A percentile compares a stretch with the other conserved stretches of the same genome.
Conservation (phyloP, 148 eudicot genomes). For the Vaccinium corymbosum region DNA sequence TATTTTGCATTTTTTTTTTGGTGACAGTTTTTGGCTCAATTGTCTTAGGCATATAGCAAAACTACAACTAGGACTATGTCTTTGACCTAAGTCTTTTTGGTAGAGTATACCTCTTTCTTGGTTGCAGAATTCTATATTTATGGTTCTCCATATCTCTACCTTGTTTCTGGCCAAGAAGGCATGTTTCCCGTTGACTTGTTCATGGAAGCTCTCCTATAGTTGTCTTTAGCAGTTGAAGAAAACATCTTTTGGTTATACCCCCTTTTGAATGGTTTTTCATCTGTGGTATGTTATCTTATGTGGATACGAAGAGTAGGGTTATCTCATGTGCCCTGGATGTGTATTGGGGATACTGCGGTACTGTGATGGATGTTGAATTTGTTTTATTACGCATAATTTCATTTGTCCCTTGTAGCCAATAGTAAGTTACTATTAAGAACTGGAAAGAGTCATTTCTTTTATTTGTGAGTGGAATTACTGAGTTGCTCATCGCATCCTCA, state of each 20-base stretch:
- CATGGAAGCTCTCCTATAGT: background rate
- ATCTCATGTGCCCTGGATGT: too few species aligned
- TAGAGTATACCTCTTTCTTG: conserved; percentile 12
- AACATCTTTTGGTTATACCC: background rate
- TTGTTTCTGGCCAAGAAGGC: conserved; percentile 5
- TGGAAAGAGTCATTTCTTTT: background rate
- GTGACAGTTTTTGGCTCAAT: background rate
- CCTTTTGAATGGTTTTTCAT: background rate
- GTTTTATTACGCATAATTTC: background rate
- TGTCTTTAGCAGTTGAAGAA: background rate
- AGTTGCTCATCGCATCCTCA: background rate
- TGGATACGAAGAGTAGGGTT: background rate
- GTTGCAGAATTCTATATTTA: conserved; percentile 14
- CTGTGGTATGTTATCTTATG: background rate
- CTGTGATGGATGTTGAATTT: background rate
- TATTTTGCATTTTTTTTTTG: background rate
- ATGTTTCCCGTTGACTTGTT: background rate
- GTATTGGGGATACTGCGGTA: too few species aligned
- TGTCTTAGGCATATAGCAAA: background rate
- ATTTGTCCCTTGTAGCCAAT: background rate
- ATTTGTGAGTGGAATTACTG: background rate
- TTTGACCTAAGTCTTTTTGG: background rate
- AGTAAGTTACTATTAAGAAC: background rate
- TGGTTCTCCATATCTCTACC: background rate
- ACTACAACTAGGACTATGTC: background rate